Evolutionary conservation across 176 grass and related monocot genomes (phyloP), one percentile per base, ranked within the genome.

Genomic region (Cenchrus fungigraminus): DNA sequence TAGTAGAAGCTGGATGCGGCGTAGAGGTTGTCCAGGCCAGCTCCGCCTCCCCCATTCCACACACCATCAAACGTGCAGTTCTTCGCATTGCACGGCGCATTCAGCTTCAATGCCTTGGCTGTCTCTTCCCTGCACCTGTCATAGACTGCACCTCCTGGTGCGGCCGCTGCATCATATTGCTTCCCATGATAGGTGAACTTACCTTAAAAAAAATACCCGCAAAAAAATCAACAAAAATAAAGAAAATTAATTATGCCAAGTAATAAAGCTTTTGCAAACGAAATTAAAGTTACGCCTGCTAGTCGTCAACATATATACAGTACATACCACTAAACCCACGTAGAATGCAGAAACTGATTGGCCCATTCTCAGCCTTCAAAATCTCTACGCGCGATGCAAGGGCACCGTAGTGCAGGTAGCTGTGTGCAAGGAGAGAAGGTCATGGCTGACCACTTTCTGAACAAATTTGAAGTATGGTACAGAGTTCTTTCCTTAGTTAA

Each of bases 51-150:
- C 12, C 69, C 69, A 2, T 72, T 72, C 69, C 69, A 72, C 45
- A 72, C 69, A 50, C 69, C 69, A 28, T 46, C 44, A 12, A 73
- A 73, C n/a, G 45, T 50, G 70, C 70, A 73, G 12, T 73, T 73
- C 70, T 73, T 73, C 50, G 46, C 29, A 12, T 73, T 73, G 70
- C 70, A 73, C 45, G 9, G 57, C 4, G 57, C 75, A 1, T 78
- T 46, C 1, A 62, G 40, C 6, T 78, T 62, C 43, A 78, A 1
- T 9, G 75, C 56, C 17, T 16, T 61, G 12, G 8, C 3, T 15
- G 46, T 16, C n/a, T 78, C 75, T 61, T 62, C 56, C 12, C 56
- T 43, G 12, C 75, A 78, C n/a, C 28, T 78, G 1, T 46, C 75
- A 46, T 45, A 62, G 3, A 8, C 12, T 46, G 75, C 75, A 8